These are phyloP conservation scores for Macrolepiota fuliginosa DNA, from an alignment of 768 basidiomycete genomes.

Conservation along the genomic window DNA sequence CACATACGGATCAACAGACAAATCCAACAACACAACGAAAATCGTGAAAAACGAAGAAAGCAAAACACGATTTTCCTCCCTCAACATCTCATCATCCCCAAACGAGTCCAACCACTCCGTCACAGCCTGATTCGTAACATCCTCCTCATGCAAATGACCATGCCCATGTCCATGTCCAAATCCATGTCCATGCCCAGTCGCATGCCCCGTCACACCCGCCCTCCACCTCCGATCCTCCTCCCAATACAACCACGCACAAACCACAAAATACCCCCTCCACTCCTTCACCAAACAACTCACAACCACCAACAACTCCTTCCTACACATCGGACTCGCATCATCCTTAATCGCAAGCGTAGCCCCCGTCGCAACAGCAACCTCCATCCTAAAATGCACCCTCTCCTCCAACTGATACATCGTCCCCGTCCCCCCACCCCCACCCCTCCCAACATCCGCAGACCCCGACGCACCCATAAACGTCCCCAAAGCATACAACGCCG, in stretches of 20 bases:
- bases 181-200: no score
- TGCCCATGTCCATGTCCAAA: no score
- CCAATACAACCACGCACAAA: constrained; percentile 96
- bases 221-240: constrained; percentile 81
- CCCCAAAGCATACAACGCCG: constrained; percentile 87
- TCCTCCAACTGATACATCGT: constrained; percentile 76
- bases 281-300: constrained; percentile 94
- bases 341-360: constrained; percentile 87
- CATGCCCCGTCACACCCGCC: constrained; percentile 31
- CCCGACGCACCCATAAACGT: constrained; percentile 93
- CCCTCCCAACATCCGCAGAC: constrained; percentile 59
- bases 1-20: constrained; percentile 89
- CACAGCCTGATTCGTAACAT: constrained; percentile 68
- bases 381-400: constrained; percentile 80
- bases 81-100: constrained; percentile 58
- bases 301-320: constrained; percentile 90
- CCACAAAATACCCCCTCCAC: constrained; percentile 94
- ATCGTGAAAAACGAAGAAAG: constrained; percentile 95
- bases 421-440: constrained; percentile 84
- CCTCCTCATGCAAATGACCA: constrained; percentile 50
- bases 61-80: constrained; percentile 79
- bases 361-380: constrained; percentile 88
- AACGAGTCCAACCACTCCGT: constrained; percentile 77
- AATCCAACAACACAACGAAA: constrained; percentile 82
- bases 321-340: constrained; percentile 94